These are phyloP conservation scores for Colletotrichum lini DNA, from an alignment of 2,329 filamentous ascomycete genomes.

Conservation along the genomic window DNA sequence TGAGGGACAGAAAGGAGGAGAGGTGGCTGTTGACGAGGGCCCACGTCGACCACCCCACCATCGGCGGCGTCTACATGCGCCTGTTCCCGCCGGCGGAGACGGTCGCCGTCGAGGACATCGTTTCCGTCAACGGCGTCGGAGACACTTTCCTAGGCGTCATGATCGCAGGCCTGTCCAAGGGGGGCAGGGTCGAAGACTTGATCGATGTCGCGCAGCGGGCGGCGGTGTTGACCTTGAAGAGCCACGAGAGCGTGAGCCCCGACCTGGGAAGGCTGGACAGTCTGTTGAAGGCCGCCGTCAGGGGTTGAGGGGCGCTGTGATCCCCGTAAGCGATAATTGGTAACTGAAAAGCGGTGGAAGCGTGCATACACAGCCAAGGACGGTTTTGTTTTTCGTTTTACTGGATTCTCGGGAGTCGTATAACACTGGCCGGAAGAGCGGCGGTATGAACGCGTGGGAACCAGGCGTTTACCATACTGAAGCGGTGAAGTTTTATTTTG, in stretches of 20 bases:
- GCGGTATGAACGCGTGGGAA: no score
- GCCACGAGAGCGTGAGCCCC: slow-evolving; percentile 79
- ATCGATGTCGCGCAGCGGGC: slow-evolving; percentile 87
- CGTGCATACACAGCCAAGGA: neutral
- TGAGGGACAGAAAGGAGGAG: slow-evolving; percentile 73
- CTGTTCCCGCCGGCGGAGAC: slow-evolving; percentile 76
- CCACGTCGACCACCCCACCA: slow-evolving; percentile 63
- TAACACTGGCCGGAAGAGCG: no score
- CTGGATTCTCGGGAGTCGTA: no score
- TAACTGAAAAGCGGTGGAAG: neutral
- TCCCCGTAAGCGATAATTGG: neutral
- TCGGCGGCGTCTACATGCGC: slow-evolving; percentile 87
- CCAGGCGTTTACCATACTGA: no score
- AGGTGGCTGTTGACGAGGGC: slow-evolving; percentile 80
- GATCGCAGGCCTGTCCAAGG: slow-evolving; percentile 81
- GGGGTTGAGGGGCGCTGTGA: neutral
- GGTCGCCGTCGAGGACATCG: slow-evolving; percentile 73
- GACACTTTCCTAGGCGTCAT: slow-evolving; percentile 93
- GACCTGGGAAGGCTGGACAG: slow-evolving; percentile 63
- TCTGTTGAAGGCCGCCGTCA: slow-evolving; percentile 51
- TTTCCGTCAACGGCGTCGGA: slow-evolving; percentile 94
- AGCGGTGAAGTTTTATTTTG: no score
- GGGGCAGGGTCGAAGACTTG: slow-evolving; percentile 70
- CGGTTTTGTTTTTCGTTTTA: neutral
- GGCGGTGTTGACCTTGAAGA: slow-evolving; percentile 83